phyloP scores from a whole-genome alignment of 257 asterid genomes.

The Osmanthus fragrans region DNA sequence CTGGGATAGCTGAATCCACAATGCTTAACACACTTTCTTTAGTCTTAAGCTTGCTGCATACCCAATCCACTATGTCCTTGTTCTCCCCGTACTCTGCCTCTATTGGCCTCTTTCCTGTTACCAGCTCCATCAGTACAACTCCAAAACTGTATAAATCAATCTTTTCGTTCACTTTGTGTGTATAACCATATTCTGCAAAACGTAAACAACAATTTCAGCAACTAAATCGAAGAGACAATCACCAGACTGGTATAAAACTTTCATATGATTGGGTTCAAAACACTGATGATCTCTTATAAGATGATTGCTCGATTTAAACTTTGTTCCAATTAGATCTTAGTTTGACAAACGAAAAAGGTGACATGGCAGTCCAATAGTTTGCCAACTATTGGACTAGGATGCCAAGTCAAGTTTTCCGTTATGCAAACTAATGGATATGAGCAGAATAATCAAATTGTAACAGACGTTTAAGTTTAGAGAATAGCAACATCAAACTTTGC shows the following conservation, averaged over 20 bases:
- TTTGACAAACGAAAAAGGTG: too few relatives aligned
- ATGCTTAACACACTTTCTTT: conserved; percentile 60
- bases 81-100: conserved; percentile 79
- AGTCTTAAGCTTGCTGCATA: conserved; percentile 61
- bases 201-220: not conserved
- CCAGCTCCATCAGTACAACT: conserved; percentile 89
- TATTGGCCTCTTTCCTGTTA: conserved; percentile 83
- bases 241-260: not conserved
- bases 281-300: too few relatives aligned
- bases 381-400: too few relatives aligned
- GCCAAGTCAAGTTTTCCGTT: too few relatives aligned
- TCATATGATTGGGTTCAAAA: too few relatives aligned
- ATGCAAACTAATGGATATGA: too few relatives aligned
- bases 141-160: conserved; percentile 92
- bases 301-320: too few relatives aligned
- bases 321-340: too few relatives aligned
- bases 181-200: conserved; percentile 75
- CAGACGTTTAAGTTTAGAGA: too few relatives aligned
- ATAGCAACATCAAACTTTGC: too few relatives aligned
- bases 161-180: conserved; percentile 74
- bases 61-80: conserved; percentile 75
- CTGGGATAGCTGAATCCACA: conserved; percentile 58
- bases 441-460: too few relatives aligned
- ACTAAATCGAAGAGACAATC: not conserved
- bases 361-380: too few relatives aligned